phyloP scores from a whole-genome alignment of 768 basidiomycete species.

The Mycena olivaceomarginata region DNA sequence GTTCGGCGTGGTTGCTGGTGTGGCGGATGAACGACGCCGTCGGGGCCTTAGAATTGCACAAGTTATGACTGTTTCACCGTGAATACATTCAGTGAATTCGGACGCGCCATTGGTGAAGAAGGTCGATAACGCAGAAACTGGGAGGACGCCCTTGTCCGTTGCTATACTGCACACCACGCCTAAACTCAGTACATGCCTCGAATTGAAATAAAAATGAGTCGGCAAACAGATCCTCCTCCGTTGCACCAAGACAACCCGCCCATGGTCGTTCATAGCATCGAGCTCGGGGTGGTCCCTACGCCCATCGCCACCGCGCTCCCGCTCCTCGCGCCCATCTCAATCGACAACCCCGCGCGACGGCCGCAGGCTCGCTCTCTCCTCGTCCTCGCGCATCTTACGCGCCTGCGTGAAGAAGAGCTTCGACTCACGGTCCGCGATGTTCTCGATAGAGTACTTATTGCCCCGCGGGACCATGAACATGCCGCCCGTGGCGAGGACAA shows the following conservation, averaged over 20 bases:
- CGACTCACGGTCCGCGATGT: constrained; percentile 86
- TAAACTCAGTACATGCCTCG: too few species aligned
- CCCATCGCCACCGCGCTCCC: constrained; percentile 11
- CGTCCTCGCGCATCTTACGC: constrained; percentile 56
- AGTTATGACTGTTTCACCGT: too few species aligned
- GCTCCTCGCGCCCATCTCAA: constrained; percentile 12
- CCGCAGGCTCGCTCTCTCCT: not conserved
- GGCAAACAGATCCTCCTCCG: too few species aligned
- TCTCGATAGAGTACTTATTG: constrained; percentile 93
- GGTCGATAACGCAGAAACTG: too few species aligned
- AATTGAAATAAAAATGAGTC: too few species aligned
- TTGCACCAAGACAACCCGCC: too few species aligned
- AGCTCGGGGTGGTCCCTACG: not conserved
- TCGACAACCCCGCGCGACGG: constrained; percentile 19
- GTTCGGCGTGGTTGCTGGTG: constrained; percentile 58
- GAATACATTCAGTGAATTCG: too few species aligned
- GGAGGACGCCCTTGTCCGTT: too few species aligned
- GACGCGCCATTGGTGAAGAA: too few species aligned
- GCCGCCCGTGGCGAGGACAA: constrained; percentile 87
- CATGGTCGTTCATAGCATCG: too few species aligned
- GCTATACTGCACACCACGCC: too few species aligned
- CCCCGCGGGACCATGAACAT: constrained; percentile 95
- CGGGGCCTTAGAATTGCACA: not conserved
- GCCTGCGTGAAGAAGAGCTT: constrained; percentile 96
- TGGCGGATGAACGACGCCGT: constrained; percentile 36